Evolutionary conservation across 2,329 filamentous ascomycete genomes (phyloP).

Genomic region (Calonectria pteridis): DNA sequence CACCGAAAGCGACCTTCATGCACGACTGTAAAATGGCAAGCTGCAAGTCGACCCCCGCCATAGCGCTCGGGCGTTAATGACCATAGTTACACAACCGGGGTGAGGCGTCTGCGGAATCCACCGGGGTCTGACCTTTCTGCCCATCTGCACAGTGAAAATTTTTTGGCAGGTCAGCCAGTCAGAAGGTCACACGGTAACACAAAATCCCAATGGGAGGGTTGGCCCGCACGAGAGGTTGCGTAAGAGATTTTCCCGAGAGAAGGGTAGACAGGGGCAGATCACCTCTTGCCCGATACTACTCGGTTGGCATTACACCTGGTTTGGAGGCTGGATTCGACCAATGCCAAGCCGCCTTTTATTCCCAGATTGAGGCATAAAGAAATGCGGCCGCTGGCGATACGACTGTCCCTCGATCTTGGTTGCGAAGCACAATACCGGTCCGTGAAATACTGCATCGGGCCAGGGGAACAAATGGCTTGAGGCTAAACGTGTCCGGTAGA

Average conservation of each 20-base stretch:
- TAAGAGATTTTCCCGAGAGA: constrained; percentile 5
- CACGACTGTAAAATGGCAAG: neutral
- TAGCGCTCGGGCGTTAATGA: constrained; percentile 18
- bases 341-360: neutral
- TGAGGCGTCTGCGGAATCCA: constrained; percentile 24
- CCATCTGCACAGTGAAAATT: constrained; percentile 11
- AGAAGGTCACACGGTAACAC: constrained; percentile 18
- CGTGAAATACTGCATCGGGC: neutral
- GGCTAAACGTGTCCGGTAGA: neutral
- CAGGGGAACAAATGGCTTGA: neutral
- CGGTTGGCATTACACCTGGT: neutral
- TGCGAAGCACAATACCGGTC: neutral
- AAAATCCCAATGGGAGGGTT: constrained; percentile 3
- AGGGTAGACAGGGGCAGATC: constrained; percentile 3
- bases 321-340: neutral
- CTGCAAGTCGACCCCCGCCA: neutral
- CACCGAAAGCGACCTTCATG: neutral
- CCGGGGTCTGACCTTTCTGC: constrained; percentile 16
- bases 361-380: neutral
- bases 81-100: constrained; percentile 31
- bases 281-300: neutral
- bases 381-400: neutral
- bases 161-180: constrained; percentile 17
- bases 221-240: constrained; percentile 7
- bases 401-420: neutral